Percentiles rank a stretch among this genome's conserved stretches.
Conservation (phyloP, 2,329 filamentous ascomycete species). For the Hyphodiscus sp. region DNA sequence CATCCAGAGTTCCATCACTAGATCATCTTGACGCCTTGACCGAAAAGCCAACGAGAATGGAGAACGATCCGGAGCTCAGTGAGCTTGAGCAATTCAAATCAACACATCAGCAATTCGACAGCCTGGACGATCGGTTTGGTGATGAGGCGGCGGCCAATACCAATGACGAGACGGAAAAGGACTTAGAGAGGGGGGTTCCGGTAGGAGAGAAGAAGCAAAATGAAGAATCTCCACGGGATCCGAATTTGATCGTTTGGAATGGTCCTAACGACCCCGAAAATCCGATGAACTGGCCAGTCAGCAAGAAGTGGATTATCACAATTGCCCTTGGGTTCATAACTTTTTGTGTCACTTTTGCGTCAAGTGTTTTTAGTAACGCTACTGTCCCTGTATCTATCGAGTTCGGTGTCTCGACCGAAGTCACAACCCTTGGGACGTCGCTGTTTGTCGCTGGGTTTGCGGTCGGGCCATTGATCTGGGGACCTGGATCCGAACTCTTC, state of each 20-base stretch:
- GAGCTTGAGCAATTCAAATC: neutral
- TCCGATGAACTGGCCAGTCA: conserved; percentile 16
- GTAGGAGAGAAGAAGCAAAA: neutral
- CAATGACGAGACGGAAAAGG: neutral
- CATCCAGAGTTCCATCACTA: neutral
- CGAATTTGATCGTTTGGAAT: conserved; percentile 10
- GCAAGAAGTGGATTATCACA: conserved; percentile 23
- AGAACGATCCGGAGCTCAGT: neutral
- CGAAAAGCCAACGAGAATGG: neutral
- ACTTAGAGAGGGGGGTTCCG: neutral
- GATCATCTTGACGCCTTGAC: neutral
- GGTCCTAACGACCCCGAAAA: conserved; percentile 10
- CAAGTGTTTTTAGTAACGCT: conserved; percentile 23
- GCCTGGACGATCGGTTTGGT: neutral
- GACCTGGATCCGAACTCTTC: conserved; percentile 41
- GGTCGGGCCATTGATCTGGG: conserved; percentile 31
- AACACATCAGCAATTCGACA: neutral
- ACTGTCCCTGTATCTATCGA: conserved; percentile 15
- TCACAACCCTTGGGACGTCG: conserved; percentile 57
- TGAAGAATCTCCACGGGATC: conserved; percentile 1
- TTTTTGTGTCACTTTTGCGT: conserved; percentile 16
- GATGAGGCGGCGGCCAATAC: neutral
- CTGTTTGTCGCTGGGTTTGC: conserved; percentile 30
- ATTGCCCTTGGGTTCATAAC: conserved; percentile 11
- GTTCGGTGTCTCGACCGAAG: conserved; percentile 25